A percentile compares a stretch with the other conserved stretches of the same genome.
Evolutionary conservation across 208 protist species (phyloP).

Genomic region (Trypanosoma platydactyli): DNA sequence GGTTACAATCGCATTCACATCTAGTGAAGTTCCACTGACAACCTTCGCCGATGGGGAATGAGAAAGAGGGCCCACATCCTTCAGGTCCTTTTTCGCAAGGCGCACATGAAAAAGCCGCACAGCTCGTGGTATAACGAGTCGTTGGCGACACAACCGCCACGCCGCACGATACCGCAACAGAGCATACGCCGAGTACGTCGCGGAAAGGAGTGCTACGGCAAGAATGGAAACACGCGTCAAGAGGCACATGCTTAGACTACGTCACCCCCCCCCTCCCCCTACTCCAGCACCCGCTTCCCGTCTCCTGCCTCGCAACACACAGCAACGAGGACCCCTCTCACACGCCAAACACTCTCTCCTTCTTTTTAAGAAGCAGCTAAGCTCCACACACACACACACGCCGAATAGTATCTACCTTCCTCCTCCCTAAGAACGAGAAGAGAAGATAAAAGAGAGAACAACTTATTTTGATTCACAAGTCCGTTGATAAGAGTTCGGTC

Average conservation of each 20-base stretch:
- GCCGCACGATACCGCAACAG: slow-evolving; percentile 10
- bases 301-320: too few species aligned
- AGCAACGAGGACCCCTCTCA: too few species aligned
- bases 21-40: not conserved
- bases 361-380: too few species aligned
- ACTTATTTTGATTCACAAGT: too few species aligned
- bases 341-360: too few species aligned
- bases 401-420: too few species aligned
- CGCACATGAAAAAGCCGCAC: slow-evolving; percentile 12
- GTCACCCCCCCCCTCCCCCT: too few species aligned
- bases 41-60: not conserved
- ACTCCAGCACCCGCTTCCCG: too few species aligned
- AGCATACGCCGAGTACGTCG: slow-evolving; percentile 16
- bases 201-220: slow-evolving; percentile 5
- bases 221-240: slow-evolving; percentile 13
- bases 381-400: not conserved
- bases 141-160: slow-evolving; percentile 7
- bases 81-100: not conserved
- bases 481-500: too few species aligned
- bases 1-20: not conserved
- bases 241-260: slow-evolving; percentile 8
- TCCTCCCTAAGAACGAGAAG: too few species aligned
- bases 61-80: not conserved
- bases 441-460: slow-evolving; percentile 10
- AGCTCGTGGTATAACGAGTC: slow-evolving; percentile 6